These are phyloP conservation scores for Vicia villosa DNA, from an alignment of 306 rosid genomes.

Conservation along the genomic window DNA sequence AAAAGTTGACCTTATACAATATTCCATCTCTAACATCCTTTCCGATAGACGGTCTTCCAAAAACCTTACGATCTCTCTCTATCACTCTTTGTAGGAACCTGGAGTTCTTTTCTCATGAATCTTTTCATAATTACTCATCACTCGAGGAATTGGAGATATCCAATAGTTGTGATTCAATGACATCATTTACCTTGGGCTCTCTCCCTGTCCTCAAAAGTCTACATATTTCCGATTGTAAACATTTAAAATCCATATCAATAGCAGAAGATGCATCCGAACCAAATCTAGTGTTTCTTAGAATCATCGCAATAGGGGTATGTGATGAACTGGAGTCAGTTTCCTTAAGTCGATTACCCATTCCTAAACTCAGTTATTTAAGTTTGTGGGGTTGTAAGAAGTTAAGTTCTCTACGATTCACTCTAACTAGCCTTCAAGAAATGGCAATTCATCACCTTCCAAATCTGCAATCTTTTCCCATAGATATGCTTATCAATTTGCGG, in stretches of 20 bases:
- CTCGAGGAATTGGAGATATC: not conserved
- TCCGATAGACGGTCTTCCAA: constrained; percentile 23
- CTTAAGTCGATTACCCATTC: not conserved
- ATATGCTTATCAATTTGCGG: not conserved
- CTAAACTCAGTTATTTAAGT: not conserved
- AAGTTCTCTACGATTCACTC: not conserved
- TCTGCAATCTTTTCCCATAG: not conserved
- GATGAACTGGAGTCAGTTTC: not conserved
- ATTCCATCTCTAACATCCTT: constrained; percentile 9
- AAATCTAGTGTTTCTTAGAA: not conserved
- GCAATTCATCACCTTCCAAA: not conserved
- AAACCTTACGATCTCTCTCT: not conserved
- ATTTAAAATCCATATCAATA: too few relatives aligned
- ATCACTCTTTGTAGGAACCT: not conserved
- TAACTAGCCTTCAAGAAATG: not conserved
- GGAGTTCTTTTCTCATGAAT: not conserved
- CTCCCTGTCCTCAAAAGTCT: too few relatives aligned
- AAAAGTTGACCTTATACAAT: not conserved
- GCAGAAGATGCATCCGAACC: too few relatives aligned
- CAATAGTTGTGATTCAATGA: too few relatives aligned
- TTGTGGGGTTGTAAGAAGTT: not conserved
- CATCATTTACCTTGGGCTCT: too few relatives aligned
- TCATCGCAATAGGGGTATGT: fast-evolving
- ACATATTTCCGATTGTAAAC: too few relatives aligned
- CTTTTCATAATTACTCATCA: constrained; percentile 7